These are phyloP conservation scores for Monosporascus sp. DNA, from an alignment of 2,329 filamentous ascomycete genomes.

Conservation along the genomic window DNA sequence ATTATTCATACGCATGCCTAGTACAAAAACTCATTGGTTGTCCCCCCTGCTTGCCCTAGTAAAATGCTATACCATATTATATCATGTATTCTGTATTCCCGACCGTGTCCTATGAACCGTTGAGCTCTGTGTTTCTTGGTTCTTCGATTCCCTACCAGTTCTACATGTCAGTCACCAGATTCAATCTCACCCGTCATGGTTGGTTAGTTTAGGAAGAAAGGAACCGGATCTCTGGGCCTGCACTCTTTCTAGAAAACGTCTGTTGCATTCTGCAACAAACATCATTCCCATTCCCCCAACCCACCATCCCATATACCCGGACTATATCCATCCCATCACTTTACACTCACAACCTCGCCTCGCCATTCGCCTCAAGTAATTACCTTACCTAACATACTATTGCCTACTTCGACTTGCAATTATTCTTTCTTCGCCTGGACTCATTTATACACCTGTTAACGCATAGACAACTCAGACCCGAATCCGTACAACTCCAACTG, in stretches of 20 bases:
- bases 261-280: background rate
- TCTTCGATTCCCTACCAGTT: too few relatives aligned
- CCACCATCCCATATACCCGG: background rate
- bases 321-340: background rate
- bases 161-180: too few relatives aligned
- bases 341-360: background rate
- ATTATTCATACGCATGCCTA: background rate
- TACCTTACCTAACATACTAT: background rate
- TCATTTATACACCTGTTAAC: too few relatives aligned
- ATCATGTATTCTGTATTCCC: too few relatives aligned
- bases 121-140: background rate
- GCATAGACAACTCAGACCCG: too few relatives aligned
- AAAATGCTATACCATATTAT: too few relatives aligned
- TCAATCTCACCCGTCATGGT: too few relatives aligned
- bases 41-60: background rate
- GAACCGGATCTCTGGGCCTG: background rate
- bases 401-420: background rate
- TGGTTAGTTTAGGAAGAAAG: background rate
- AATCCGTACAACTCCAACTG: constrained; percentile 7
- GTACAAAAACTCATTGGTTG: background rate
- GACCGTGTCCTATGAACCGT: background rate
- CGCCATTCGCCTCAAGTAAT: background rate
- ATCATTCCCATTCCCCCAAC: background rate
- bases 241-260: background rate
- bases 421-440: too few relatives aligned